These are phyloP conservation scores for Aleurites moluccanus DNA, from an alignment of 441 rosid genomes.

Conservation along the genomic window DNA sequence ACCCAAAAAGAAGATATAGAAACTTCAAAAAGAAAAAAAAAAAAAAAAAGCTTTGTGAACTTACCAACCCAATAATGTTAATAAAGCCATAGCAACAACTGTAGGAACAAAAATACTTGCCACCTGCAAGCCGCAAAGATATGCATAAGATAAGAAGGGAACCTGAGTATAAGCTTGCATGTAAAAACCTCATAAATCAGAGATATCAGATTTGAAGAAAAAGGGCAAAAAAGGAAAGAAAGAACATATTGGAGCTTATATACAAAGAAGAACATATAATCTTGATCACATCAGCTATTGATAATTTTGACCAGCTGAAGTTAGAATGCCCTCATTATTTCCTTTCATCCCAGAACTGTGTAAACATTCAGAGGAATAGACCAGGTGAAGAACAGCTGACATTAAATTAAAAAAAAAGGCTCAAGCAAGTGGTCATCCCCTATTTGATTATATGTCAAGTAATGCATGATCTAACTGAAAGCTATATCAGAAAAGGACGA, in stretches of 20 bases:
- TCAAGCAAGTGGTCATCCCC: too few relatives aligned
- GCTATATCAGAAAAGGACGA: background rate
- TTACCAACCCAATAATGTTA: slow-evolving; percentile 87
- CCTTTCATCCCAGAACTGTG: background rate
- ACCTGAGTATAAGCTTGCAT: background rate
- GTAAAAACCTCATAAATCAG: background rate
- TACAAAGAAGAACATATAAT: background rate
- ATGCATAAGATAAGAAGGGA: slow-evolving; percentile 14
- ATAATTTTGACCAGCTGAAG: background rate
- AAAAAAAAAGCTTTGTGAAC: slow-evolving; percentile 26
- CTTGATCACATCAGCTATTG: background rate
- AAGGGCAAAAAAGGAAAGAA: background rate
- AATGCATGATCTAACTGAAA: background rate
- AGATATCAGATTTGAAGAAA: background rate
- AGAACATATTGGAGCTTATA: background rate
- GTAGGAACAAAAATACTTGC: slow-evolving; percentile 98
- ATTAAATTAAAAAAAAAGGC: background rate
- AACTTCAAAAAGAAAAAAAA: background rate
- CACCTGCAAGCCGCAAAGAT: slow-evolving; percentile 54
- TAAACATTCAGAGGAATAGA: background rate
- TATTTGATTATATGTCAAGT: background rate
- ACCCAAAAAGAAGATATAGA: background rate
- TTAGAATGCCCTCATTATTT: background rate
- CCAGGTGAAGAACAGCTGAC: background rate
- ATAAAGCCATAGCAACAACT: slow-evolving; percentile 69